Percentiles rank a stretch among this genome's conserved stretches.
Conservation (phyloP, 768 basidiomycete genomes). For the Xerocomellus amylosporus region DNA sequence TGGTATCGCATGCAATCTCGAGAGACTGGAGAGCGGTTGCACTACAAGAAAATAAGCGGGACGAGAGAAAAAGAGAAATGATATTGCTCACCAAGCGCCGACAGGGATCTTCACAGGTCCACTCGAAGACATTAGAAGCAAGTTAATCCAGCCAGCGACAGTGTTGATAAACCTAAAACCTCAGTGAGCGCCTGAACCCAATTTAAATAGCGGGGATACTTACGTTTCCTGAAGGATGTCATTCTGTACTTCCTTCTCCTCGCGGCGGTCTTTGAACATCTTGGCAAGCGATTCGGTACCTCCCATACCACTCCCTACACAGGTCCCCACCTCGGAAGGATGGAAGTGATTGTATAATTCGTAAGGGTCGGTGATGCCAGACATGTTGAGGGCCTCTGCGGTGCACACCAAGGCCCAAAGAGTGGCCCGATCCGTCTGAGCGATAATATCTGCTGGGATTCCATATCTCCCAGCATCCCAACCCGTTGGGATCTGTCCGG, state of each 20-base stretch:
- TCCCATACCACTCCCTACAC: constrained; percentile 97
- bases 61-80: background rate
- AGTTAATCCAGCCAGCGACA: constrained; percentile 96
- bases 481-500: constrained; percentile 94
- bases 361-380: constrained; percentile 97
- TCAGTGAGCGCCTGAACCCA: constrained; percentile 6
- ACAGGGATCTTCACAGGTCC: constrained; percentile 99
- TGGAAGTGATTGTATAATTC: constrained; percentile 97
- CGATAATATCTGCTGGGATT: constrained; percentile 93
- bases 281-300: constrained; percentile 85
- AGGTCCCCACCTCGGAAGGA: constrained; percentile 93
- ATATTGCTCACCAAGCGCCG: constrained; percentile 79
- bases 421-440: constrained; percentile 88
- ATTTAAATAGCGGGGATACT: constrained; percentile 25
- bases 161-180: constrained; percentile 93
- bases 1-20: constrained; percentile 96
- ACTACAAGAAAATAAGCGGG: constrained; percentile 37
- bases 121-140: constrained; percentile 90
- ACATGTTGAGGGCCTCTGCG: constrained; percentile 93
- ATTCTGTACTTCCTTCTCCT: constrained; percentile 97
- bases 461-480: constrained; percentile 97
- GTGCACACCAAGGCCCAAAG: constrained; percentile 95
- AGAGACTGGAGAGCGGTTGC: constrained; percentile 97
- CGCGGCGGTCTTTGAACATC: constrained; percentile 99
- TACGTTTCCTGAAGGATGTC: constrained; percentile 98